Base-by-base conservation (phyloP, 768 basidiomycete genomes). In the Suillus tomentosus region DNA sequence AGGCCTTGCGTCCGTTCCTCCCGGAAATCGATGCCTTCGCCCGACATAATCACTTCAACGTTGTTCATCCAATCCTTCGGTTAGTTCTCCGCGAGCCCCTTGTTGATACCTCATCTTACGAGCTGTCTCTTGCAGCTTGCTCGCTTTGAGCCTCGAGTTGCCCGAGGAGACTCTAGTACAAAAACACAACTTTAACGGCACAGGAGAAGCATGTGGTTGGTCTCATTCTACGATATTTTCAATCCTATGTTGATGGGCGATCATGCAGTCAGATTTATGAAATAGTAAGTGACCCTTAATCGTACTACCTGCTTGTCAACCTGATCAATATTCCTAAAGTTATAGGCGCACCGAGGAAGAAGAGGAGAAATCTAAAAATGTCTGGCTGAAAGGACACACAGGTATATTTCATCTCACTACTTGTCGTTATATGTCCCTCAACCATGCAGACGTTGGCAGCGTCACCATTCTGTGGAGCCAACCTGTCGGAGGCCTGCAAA, bases 381-480 rank as follows among this genome's bases (percentile, higher is more conserved):
- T 84, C 4, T 84, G 82, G 82, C 68, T 84, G 24, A 84, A 84
- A 65, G 83, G 83, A 3, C 83, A 84, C 60, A 80, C 80, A 5
- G 82, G 82, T 80, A 60, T 5, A 63, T 51, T 22, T 45, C 24
- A 13, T 48, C 14, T 24, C 42, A 8, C 7, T 1, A 19, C 48
- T 5, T 66, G 37, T 53, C 36, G 37, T 43, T 6, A 48, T 42
- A 7, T 8, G 34, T 45, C n/a, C n/a, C 11, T 54, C 13, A 47
- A 3, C 17, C 62, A 15, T 22, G 17, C 60, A 83, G 82, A 84
- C 65, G 74, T 81, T 43, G 81, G 81, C 9, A 78, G 76, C 15
- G 66, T 84, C 60, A 81, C 81, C 0, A 72, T 84, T 47, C 71
- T 84, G 1, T 84, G 79, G 78, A 82, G 81, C 51, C 83, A 84